Base-by-base conservation (phyloP, 1,284 basidiomycete genomes). In the Cryptococcus deneoformans region DNA sequence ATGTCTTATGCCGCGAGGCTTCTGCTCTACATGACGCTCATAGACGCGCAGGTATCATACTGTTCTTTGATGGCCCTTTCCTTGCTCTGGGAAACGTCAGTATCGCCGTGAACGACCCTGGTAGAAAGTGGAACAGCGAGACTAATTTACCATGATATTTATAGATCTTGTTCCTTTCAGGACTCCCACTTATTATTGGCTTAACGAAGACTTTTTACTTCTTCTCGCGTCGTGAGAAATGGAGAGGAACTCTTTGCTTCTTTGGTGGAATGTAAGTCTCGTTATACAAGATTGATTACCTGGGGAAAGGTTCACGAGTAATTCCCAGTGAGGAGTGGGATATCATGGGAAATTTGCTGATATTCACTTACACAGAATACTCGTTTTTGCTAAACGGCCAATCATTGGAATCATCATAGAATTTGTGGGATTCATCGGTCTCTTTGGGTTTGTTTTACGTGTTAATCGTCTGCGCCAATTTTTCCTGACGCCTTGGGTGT, bases 191-290 rank as follows among this genome's bases (percentile, higher is more conserved):
- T 63, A 94, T 97, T 79, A 97, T 97, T 68, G 93, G 93, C 6
- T 91, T 91, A 5, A 87, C 89, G 70, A 95, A 96, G 81, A 98
- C 94, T 2, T 93, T 98, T 79, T 92, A 92, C 80, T 99, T 99
- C 81, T 99, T 99, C 79, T 90, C 94, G 34, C 84, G 96, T 60
- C 90, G 87, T 76, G 90, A 99, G 79, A 99, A 99, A 79, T 81
- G 98, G 65, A 84, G 96, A 34, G 96, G 96, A n/a, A 93, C 91
- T 2, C 62, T 86, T 52, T 95, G 92, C 75, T 97, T 96, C 81
- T 79, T 96, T 57, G 90, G 89, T 46, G 93, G 93, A 14, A 88
- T 97, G 77, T 77, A 59, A 68, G 76, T 70, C 12, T 14, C 20
- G 20, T 20, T 20, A 20, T 20, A 20, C 20, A 20, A 24, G 39